Conservation (phyloP, 352 stramenopile genomes). For the Globisporangium irregulare region DNA sequence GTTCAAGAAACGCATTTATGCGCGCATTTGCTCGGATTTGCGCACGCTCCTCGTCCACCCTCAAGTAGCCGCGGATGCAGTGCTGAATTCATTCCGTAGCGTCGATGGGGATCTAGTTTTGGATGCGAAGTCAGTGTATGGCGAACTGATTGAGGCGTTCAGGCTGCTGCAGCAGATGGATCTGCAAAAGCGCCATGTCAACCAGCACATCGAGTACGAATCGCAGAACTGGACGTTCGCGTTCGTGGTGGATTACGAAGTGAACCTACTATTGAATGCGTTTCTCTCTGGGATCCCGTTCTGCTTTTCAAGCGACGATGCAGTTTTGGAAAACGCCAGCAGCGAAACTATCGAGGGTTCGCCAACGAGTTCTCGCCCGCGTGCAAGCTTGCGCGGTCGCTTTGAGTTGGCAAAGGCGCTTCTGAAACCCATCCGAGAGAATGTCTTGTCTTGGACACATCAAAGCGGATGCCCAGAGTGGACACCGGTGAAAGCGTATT, state of each 20-base stretch:
- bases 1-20: constrained; percentile 80
- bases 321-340: constrained; percentile 20
- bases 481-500: constrained; percentile 10
- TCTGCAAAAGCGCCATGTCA: constrained; percentile 61
- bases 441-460: constrained; percentile 30
- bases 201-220: constrained; percentile 79
- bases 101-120: constrained; percentile 32
- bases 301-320: constrained; percentile 34
- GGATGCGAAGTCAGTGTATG: constrained; percentile 43
- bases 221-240: constrained; percentile 82
- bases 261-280: constrained; percentile 69
- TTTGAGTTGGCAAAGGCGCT: constrained; percentile 43
- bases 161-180: constrained; percentile 79
- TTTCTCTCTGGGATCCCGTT: constrained; percentile 59
- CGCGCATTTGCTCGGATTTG: constrained; percentile 75
- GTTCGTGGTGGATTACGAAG: constrained; percentile 81
- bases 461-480: constrained; percentile 38
- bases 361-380: constrained; percentile 13
- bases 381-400: constrained; percentile 16
- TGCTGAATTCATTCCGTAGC: constrained; percentile 54
- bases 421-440: constrained; percentile 35
- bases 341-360: constrained; percentile 31
- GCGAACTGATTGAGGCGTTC: constrained; percentile 56
- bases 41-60: constrained; percentile 74
- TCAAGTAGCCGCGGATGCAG: constrained; percentile 46